These are phyloP conservation scores for Cornus florida DNA, from an alignment of 148 eudicot genomes.

Conservation along the genomic window DNA sequence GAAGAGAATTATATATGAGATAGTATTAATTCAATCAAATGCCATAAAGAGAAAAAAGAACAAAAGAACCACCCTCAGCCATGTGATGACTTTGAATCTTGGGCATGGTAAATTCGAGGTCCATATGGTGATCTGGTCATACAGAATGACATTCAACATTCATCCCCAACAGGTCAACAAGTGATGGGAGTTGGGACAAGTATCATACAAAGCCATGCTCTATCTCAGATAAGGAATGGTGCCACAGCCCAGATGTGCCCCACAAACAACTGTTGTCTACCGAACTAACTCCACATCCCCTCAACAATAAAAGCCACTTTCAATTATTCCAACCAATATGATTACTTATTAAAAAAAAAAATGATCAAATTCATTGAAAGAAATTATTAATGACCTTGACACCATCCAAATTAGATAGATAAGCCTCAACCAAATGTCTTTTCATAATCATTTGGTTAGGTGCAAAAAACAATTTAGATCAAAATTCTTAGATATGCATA, in stretches of 20 bases:
- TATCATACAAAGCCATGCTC: background rate
- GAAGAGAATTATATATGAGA: no score
- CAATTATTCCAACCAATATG: constrained; percentile 20
- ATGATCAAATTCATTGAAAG: constrained; percentile 14
- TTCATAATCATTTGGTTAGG: background rate
- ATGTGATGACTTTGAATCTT: background rate
- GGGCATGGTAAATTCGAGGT: background rate
- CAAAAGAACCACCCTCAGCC: background rate
- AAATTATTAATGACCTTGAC: constrained; percentile 9
- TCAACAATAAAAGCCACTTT: background rate
- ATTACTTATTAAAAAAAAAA: no score
- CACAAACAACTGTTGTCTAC: constrained; percentile 18
- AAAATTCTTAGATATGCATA: no score
- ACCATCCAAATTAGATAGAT: constrained; percentile 8
- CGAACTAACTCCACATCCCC: constrained; percentile 4
- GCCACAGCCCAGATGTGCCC: constrained; percentile 8
- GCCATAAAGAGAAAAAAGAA: background rate
- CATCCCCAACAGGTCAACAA: background rate
- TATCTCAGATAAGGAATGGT: background rate
- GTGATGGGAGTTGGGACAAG: background rate
- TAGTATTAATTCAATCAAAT: background rate
- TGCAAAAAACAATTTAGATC: background rate
- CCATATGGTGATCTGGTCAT: background rate
- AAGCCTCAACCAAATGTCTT: background rate
- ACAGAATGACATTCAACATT: no score